Percentiles rank a stretch among this genome's conserved stretches.
These are phyloP conservation scores for Gossypium mustelinum DNA, from an alignment of 345 rosid genomes.

Conservation along the genomic window DNA sequence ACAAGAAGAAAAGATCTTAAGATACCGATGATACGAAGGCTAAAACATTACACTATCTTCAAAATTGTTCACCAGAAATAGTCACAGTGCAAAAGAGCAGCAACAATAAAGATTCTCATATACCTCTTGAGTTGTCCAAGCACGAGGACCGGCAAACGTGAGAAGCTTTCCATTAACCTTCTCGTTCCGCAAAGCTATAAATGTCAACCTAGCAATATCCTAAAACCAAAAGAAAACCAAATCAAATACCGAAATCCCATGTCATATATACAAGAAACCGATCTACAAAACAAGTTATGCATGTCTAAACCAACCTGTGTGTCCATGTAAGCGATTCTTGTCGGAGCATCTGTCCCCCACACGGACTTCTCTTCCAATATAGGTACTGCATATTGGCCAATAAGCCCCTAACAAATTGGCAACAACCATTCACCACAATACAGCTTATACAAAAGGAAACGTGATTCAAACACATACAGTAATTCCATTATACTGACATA, in stretches of 20 bases:
- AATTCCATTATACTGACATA: not conserved
- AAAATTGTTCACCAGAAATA: not conserved
- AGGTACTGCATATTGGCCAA: slow-evolving; percentile 96
- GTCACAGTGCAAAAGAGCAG: not conserved
- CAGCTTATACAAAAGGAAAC: not conserved
- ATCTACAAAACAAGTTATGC: not conserved
- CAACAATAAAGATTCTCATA: slow-evolving; percentile 4
- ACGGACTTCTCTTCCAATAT: slow-evolving; percentile 92
- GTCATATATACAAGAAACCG: not conserved
- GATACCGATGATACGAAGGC: not conserved
- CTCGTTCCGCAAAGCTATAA: slow-evolving; percentile 79
- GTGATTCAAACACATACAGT: not conserved
- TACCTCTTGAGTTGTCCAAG: slow-evolving; percentile 99
- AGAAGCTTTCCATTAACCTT: slow-evolving; percentile 66
- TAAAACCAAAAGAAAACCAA: slow-evolving; percentile 21
- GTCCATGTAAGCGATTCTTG: slow-evolving; percentile 96
- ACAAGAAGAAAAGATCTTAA: not conserved
- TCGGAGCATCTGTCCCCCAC: slow-evolving; percentile 99
- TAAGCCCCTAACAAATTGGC: slow-evolving; percentile 56
- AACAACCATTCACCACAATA: slow-evolving; percentile 13
- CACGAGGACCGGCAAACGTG: slow-evolving; percentile 95
- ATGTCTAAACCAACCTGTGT: slow-evolving; percentile 56
- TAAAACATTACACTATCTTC: not conserved
- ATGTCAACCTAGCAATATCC: slow-evolving; percentile 92
- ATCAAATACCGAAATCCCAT: not conserved